Base-by-base conservation (phyloP, 2,329 filamentous ascomycete genomes). In the Stachybotrys chartarum region DNA sequence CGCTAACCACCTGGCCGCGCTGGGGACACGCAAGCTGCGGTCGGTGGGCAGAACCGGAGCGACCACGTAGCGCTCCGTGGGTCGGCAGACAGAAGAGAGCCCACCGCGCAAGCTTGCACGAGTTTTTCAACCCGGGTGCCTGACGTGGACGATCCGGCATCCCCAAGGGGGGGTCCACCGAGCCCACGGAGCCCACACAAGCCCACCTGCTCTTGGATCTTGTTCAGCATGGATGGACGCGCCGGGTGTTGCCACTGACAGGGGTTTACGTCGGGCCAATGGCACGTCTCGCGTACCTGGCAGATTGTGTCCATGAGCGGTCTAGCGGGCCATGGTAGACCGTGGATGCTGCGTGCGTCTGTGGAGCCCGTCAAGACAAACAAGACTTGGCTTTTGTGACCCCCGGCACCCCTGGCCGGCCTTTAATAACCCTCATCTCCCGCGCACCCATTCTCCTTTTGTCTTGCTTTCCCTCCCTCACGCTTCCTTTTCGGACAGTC, bases 371-470 rank as follows among this genome's bases (percentile, higher is more conserved):
- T 10, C 16, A 47, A 8, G 45, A 10, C 45, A 47, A 47, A 47
- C 45, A 47, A 47, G 45, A 47, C 45, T 47, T 47, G 45, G 45
- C 45, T 47, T 47, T 47, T 12, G 10, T n/a, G 50, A 57, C 56
- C 55, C 53, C 30, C 31, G 48, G 45, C 32, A 50, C 62, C 63
- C 63, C 60, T 61, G 35, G 61, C 59, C 58, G 55, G 55, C 56
- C 60, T 62, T 52, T 66, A 66, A 60, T 66, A 66, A 66, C 51
- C 56, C 58, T 59, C 60, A 55, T 58, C 57, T 62, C 63, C 62
- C 64, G 62, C 63, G 60, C 56, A 55, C 57, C 57, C 42, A 35
- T 32, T 31, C 24, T 54, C 49, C 56, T 30, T 49, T 58, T 56
- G 51, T 50, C 24, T 54, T 47, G 56, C 54, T 55, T 47, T 57